Evolutionary conservation across 257 asterid genomes (phyloP).

Genomic region (Sherardia arvensis): DNA sequence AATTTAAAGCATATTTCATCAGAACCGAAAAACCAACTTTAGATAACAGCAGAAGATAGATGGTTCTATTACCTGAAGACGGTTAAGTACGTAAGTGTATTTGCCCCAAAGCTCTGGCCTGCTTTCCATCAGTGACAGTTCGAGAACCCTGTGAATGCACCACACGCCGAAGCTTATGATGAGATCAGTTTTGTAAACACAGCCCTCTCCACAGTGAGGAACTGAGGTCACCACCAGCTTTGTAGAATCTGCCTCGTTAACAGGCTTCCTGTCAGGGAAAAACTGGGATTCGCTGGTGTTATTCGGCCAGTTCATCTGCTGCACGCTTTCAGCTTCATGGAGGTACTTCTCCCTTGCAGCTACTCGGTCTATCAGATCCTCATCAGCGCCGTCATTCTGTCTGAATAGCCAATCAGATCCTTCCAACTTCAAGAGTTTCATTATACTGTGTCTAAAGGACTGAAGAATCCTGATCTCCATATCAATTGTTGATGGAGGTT

Average conservation of each 20-base stretch:
- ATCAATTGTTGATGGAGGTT: conserved; percentile 36
- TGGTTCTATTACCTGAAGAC: conserved; percentile 67
- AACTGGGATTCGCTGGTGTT: conserved; percentile 17
- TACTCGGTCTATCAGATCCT: conserved; percentile 86
- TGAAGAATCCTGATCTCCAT: conserved; percentile 76
- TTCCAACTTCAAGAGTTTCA: conserved; percentile 77
- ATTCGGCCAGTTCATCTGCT: conserved; percentile 11
- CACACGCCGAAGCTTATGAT: conserved; percentile 92
- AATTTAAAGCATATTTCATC: too few relatives aligned
- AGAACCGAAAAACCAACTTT: too few relatives aligned
- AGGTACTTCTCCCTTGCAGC: conserved; percentile 78
- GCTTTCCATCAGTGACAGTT: conserved; percentile 90
- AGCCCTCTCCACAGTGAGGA: conserved; percentile 94
- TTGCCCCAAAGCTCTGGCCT: conserved; percentile 99
- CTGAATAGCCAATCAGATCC: conserved; percentile 86
- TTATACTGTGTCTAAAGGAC: conserved; percentile 70
- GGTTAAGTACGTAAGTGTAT: conserved; percentile 84
- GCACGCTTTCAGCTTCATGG: conserved; percentile 55
- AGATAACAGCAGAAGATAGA: too few relatives aligned
- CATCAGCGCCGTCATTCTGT: conserved; percentile 89
- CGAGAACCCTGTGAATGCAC: conserved; percentile 94
- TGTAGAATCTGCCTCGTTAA: conserved; percentile 45
- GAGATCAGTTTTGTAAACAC: conserved; percentile 75
- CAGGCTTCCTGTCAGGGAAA: conserved; percentile 32
- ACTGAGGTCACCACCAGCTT: conserved; percentile 50